Conservation (phyloP, 202 grass and related monocot species). For the Schoenoplectus tabernaemontani region DNA sequence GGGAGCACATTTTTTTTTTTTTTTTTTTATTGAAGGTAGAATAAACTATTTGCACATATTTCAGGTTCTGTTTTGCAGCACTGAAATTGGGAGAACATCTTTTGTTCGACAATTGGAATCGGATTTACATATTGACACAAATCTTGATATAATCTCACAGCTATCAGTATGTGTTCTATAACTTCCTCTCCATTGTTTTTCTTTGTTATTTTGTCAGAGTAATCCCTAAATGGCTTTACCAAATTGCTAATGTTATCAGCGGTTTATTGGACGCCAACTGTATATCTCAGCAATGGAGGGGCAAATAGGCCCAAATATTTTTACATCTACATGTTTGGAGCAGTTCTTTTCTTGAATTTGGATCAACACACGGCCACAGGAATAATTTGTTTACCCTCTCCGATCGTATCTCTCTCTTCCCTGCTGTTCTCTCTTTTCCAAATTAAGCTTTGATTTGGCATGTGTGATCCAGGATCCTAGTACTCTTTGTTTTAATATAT, state of each 20-base stretch:
- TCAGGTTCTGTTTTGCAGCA: conserved; percentile 86
- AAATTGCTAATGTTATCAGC: conserved; percentile 25
- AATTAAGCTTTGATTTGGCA: not conserved
- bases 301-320: conserved; percentile 70
- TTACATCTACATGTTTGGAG: conserved; percentile 62
- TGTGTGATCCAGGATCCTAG: not conserved
- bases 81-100: conserved; percentile 78
- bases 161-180: conserved; percentile 72
- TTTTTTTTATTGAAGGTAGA: not conserved
- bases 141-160: conserved; percentile 81
- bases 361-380: not conserved
- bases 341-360: conserved; percentile 61
- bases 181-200: conserved; percentile 6
- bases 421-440: not conserved
- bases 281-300: conserved; percentile 66
- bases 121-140: conserved; percentile 83
- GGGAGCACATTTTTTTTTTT: not conserved
- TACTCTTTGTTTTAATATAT: conserved; percentile 4
- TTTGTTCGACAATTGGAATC: conserved; percentile 93
- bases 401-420: not conserved
- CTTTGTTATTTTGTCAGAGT: not conserved
- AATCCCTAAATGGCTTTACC: not conserved
- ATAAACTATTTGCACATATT: conserved; percentile 5
- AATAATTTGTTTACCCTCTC: conserved; percentile 10
- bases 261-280: conserved; percentile 73